Percentiles rank a stretch among this genome's conserved stretches.
Evolutionary conservation across 2,329 filamentous ascomycete species (phyloP).

Genomic region (Fusarium dimerum): DNA sequence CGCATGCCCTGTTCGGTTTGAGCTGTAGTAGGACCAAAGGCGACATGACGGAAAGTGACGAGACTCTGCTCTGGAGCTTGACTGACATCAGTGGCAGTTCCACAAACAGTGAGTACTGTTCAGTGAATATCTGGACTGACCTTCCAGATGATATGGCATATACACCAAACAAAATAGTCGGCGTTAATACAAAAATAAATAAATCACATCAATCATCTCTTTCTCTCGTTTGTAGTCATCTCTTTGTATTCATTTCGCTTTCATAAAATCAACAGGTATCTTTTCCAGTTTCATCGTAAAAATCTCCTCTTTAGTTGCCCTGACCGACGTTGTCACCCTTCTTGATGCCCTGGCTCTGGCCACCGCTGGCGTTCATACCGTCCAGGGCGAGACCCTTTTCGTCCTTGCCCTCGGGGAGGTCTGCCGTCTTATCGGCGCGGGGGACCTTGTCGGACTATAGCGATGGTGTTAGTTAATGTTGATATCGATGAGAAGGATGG

Average conservation of each 20-base stretch:
- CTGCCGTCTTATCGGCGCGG: constrained; percentile 52
- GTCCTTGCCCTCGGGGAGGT: constrained; percentile 43
- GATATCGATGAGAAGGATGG: not conserved
- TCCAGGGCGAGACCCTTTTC: constrained; percentile 46
- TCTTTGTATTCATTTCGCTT: constrained; percentile 19
- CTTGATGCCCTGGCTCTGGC: constrained; percentile 44
- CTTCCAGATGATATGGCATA: no score
- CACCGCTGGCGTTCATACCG: constrained; percentile 44
- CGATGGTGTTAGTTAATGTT: not conserved
- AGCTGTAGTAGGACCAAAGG: no score
- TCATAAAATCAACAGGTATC: constrained; percentile 10
- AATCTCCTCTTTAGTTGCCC: constrained; percentile 28
- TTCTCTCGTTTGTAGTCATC: constrained; percentile 4
- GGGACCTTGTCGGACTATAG: constrained; percentile 38
- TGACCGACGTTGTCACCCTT: constrained; percentile 43
- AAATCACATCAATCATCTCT: no score
- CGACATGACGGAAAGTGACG: not conserved
- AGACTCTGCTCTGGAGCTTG: not conserved
- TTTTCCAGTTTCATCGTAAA: constrained; percentile 2
- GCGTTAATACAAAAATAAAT: not conserved
- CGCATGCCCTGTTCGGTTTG: no score
- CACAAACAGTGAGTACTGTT: not conserved
- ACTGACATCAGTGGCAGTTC: not conserved
- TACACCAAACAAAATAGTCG: no score
- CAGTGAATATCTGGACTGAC: not conserved